phyloP scores from a whole-genome alignment of 768 basidiomycete genomes.

The Lentinula lateritia region DNA sequence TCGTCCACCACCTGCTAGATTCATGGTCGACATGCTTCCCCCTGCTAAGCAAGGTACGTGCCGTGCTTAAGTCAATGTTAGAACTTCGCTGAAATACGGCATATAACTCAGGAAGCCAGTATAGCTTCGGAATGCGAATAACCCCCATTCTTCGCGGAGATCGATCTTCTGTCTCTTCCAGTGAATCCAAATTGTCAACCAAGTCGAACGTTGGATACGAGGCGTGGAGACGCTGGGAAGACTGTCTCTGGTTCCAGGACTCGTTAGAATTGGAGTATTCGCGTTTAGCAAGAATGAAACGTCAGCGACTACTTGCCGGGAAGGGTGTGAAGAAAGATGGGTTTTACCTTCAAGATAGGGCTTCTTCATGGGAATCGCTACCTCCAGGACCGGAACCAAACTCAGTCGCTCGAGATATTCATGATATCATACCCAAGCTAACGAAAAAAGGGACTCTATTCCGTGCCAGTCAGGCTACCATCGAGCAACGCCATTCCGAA shows the following conservation, averaged over 20 bases:
- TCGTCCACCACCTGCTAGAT: constrained; percentile 51
- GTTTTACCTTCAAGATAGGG: constrained; percentile 63
- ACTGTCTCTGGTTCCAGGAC: constrained; percentile 74
- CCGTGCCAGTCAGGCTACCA: constrained; percentile 58
- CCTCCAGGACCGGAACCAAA: constrained; percentile 80
- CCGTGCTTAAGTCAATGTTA: not conserved
- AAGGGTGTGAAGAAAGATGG: constrained; percentile 76
- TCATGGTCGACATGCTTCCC: constrained; percentile 52
- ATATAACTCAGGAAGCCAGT: constrained; percentile 36
- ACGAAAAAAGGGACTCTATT: constrained; percentile 72
- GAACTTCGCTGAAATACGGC: not conserved
- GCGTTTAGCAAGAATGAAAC: constrained; percentile 60
- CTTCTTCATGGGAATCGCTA: constrained; percentile 81
- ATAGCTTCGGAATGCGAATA: constrained; percentile 61
- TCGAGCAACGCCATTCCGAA: constrained; percentile 59
- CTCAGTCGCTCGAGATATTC: constrained; percentile 65
- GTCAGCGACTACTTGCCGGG: constrained; percentile 58
- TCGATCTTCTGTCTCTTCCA: constrained; percentile 27
- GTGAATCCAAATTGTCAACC: constrained; percentile 16
- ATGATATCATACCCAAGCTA: constrained; percentile 59
- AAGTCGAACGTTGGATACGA: constrained; percentile 49
- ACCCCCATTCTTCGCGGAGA: constrained; percentile 35
- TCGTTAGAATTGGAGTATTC: constrained; percentile 61
- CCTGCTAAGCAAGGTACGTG: constrained; percentile 51
- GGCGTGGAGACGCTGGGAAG: constrained; percentile 79